Base-by-base conservation (phyloP, 306 rosid species). In the Psophocarpus tetragonolobus region DNA sequence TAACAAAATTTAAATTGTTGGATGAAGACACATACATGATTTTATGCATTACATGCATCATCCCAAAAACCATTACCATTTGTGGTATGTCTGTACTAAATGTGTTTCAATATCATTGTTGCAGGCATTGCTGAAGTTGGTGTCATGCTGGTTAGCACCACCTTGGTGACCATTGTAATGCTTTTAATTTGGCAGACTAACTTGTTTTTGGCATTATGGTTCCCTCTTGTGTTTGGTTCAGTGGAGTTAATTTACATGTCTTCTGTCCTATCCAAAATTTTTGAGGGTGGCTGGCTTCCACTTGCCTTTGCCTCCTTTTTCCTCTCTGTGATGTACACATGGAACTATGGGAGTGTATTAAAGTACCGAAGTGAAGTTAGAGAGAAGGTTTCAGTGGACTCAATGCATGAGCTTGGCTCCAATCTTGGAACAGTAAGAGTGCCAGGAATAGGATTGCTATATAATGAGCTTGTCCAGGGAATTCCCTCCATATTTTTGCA, bases 111-210 rank as follows among this genome's bases (percentile, higher is more conserved):
- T 61, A 18, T 74, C 24, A 24, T 67, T 73, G 48, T 74, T 77
- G 69, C 91, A 95, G 98, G 98, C 68, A 92, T 95, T 64, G 98
- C 98, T 80, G 98, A 95, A 93, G 98, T 95, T 66, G 98, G 97
- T 45, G 98, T 95, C 45, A 95, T 95, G 99, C 83, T 95, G 63
- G 99, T 91, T 79, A 95, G 92, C 91, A 95, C 97, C 63, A 82
- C 73, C 74, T 91, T 95, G 86, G 99, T 95, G 77, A 88, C 97
- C 73, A 90, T 95, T 48, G 97, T 85, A 41, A 92, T 92, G 99
- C 92, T 95, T 75, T 87, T 95, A 73, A 92, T 95, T 73, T 95
- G 99, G 99, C 90, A 91, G 87, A 92, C 94, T 74, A 92, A 95
- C 91, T 77, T 95, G 79, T 85, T 95, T 58, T 47, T 92, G 75